Evolutionary conservation across 2,329 filamentous ascomycete genomes (phyloP), one percentile per base, ranked within the genome.

Genomic region (Diplodia sapinea): DNA sequence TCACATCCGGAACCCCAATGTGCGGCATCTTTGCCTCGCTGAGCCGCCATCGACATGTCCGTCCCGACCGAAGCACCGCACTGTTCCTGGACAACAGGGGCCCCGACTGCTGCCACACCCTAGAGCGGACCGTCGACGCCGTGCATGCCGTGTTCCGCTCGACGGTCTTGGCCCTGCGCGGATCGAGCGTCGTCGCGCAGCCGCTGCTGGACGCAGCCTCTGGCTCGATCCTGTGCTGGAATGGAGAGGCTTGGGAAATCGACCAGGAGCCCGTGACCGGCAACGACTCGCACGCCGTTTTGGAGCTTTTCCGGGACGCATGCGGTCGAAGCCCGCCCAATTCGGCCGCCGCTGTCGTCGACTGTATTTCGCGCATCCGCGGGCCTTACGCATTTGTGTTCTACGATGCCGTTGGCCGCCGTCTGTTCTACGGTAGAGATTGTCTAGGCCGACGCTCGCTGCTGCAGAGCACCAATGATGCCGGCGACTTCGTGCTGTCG

Each of bases 321-420:
- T 72, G 68, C 33, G 20, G n/a, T 29, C 52, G 12, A 26, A 26
- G 1, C 9, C 31, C 17, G 23, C n/a, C 56, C 47, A 50, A 64
- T 31, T 13, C 47, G 12, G n/a, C 57, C 20, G 5, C 23, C 11
- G 56, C 65, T 12, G 70, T 76, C 1, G 61, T 76, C 4, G 20
- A 68, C 7, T 67, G 76, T 12, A 69, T 80, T 0, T 73, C 74
- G 1, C 68, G 69, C 2, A 74, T 79, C 23, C 69, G 72, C 40
- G 95, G 95, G 0, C 94, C 95, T 0, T 98, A 95, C 80, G 92
- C 94, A 1, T 95, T 98, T 78, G 86, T 94, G 6, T 97, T 90
- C 77, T 91, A 90, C 73, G 91, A 97, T 80, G 84, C 83, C 17
- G 73, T 77, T 11, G 82, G 85, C 65, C 82, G 81, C 11, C 85